Evolutionary conservation across 225 moss, liverwort and hornwort genomes (phyloP), one percentile per base, ranked within the genome.

Genomic region (Sphagnum tenellum): DNA sequence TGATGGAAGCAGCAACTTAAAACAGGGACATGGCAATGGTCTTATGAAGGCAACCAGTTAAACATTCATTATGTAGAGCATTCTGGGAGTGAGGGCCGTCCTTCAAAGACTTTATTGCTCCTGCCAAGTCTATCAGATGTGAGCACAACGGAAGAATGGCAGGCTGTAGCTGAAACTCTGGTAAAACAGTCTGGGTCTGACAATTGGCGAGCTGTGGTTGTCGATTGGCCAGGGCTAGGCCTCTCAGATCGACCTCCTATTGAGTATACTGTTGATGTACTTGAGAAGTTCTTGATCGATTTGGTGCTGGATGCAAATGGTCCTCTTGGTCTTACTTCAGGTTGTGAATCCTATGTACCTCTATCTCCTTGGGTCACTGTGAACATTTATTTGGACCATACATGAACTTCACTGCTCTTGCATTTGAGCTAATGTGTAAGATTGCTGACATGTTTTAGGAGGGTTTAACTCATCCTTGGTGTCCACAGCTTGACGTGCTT

Each of bases 141-240:
- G 1, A 95, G 94, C 81, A 91, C 91, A 9, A 95, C 89, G 8
- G 94, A 88, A 46, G 94, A 95, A 81, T 95, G 94, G 94, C 59
- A 81, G 54, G 78, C 80, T 0, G 94, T 95, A 51, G 88, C 91
- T 2, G 78, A 84, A 70, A 72, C 78, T 46, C 76, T 95, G 49
- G 71, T 89, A 58, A 74, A 72, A 5, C 71, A 75, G 61, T 64
- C 79, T 9, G 75, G 64, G 51, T 59, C 63, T 46, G 60, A 69
- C 12, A 70, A 66, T 29, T 81, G 88, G 66, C 78, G 75, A 76
- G 86, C 84, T 50, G 64, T 89, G 7, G 72, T 80, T 46, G 94
- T 95, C 9, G 94, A 95, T 75, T 95, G 91, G 89, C 94, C 94
- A 48, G 92, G 94, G 48, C 63, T 95, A 53, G 94, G 94, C 45